Base-by-base conservation (phyloP, 345 rosid species). In the Melaleuca alternifolia region DNA sequence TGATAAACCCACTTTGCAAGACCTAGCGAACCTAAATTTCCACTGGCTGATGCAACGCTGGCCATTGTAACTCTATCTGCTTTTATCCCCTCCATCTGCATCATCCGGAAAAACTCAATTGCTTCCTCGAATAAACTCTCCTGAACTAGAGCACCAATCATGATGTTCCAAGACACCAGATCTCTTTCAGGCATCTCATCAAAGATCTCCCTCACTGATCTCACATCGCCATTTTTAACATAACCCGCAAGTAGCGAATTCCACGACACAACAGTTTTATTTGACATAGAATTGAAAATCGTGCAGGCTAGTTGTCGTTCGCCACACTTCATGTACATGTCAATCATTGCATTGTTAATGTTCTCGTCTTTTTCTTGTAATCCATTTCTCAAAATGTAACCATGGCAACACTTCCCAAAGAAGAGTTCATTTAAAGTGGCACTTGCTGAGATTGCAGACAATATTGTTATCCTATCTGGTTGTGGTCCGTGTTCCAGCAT, bases 321-420 rank as follows among this genome's bases (percentile, higher is more conserved):
- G 9, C 90, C 85, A 87, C 92, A 91, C 87, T 93, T 94, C 96
- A 93, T 93, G 89, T 93, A 94, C 96, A 93, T 93, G 86, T 93
- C 93, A 82, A 93, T 91, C 82, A 91, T 77, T 10, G 95, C 91
- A 50, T 93, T 94, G 57, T 90, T 87, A 85, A 94, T 71, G 81
- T 71, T 54, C 79, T 87, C 91, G 26, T 93, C 95, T 92, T 94
- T 91, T 57, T 84, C 85, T 79, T 90, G 93, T 85, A 93, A 87
- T 46, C 93, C 93, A 86, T 87, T 93, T 84, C 97, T 94, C 89
- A 93, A 75, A 53, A 91, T 90, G 89, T 90, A 93, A 11, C 92
- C 92, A 48, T 94, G 97, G 88, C 93, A 94, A 18, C 87, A 85
- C 89, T 87, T 93, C 65, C 95, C 96, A 41, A 86, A 79, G 76